phyloP scores from a whole-genome alignment of 306 rosid genomes.

The Urtica urens region DNA sequence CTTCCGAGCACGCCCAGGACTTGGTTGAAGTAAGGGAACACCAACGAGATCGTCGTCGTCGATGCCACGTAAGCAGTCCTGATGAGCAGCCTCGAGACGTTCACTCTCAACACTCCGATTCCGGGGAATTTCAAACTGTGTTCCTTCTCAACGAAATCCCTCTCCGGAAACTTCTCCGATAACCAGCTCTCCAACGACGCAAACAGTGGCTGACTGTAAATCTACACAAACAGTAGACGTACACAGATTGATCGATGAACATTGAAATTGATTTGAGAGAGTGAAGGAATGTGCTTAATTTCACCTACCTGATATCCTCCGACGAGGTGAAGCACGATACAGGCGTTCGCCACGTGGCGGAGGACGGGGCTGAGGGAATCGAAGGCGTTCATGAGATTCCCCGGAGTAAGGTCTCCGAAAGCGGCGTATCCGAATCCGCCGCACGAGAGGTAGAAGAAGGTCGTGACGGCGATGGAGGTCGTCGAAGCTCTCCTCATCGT shows the following conservation, averaged over 20 bases:
- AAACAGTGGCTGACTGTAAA: conserved; percentile 57
- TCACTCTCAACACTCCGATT: conserved; percentile 29
- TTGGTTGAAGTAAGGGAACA: conserved; percentile 67
- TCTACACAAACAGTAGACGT: conserved; percentile 33
- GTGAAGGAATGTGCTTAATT: not conserved
- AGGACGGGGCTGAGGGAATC: conserved; percentile 67
- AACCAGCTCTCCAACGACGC: conserved; percentile 50
- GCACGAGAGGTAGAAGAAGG: conserved; percentile 55
- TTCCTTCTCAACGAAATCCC: conserved; percentile 26
- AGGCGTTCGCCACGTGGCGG: conserved; percentile 54
- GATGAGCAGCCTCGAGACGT: conserved; percentile 36
- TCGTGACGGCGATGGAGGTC: conserved; percentile 34
- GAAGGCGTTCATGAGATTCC: conserved; percentile 64
- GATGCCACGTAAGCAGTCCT: conserved; percentile 39
- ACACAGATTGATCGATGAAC: not conserved
- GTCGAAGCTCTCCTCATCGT: conserved; percentile 65
- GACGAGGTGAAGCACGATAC: conserved; percentile 62
- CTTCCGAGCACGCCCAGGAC: conserved; percentile 55
- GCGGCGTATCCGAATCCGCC: conserved; percentile 77
- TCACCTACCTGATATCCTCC: conserved; percentile 96
- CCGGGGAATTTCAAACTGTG: conserved; percentile 31
- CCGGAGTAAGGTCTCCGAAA: conserved; percentile 57
- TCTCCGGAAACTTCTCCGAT: conserved; percentile 22
- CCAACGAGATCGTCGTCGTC: conserved; percentile 39
- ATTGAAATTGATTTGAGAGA: no score